Evolutionary conservation across 2,329 filamentous ascomycete species (phyloP).

Genomic region (Metarhizium brunneum): DNA sequence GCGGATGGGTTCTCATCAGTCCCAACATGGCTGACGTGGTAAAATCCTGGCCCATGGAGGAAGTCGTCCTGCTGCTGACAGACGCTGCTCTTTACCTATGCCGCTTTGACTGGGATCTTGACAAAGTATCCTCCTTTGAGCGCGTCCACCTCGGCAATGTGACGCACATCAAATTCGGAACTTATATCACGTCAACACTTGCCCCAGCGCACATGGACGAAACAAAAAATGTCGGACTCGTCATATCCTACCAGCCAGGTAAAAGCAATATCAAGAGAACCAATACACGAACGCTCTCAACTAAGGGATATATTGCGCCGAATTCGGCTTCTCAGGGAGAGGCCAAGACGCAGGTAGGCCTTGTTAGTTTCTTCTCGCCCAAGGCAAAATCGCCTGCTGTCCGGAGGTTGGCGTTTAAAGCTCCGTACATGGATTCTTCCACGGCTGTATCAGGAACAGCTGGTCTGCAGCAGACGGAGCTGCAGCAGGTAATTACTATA

Average conservation of each 20-base stretch:
- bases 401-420: constrained; percentile 45
- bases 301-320: constrained; percentile 23
- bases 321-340: constrained; percentile 16
- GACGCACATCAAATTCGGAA: constrained; percentile 63
- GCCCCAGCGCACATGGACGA: constrained; percentile 70
- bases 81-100: constrained; percentile 80
- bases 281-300: constrained; percentile 76
- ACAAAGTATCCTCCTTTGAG: constrained; percentile 91
- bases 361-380: constrained; percentile 34
- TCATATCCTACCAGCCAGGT: constrained; percentile 66
- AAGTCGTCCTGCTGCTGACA: constrained; percentile 80
- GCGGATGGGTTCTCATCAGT: constrained; percentile 81
- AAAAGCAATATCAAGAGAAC: constrained; percentile 64
- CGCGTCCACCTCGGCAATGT: constrained; percentile 70
- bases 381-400: constrained; percentile 22
- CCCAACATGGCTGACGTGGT: constrained; percentile 64
- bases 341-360: constrained; percentile 19
- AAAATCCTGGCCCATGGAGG: constrained; percentile 68
- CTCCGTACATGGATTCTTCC: constrained; percentile 43
- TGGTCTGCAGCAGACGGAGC: constrained; percentile 38
- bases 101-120: constrained; percentile 87
- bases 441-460: constrained; percentile 41
- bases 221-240: constrained; percentile 71
- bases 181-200: constrained; percentile 85
- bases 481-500: constrained; percentile 51